phyloP scores from a whole-genome alignment of 2,329 filamentous ascomycete species.

The Aspergillus spinulosporus region DNA sequence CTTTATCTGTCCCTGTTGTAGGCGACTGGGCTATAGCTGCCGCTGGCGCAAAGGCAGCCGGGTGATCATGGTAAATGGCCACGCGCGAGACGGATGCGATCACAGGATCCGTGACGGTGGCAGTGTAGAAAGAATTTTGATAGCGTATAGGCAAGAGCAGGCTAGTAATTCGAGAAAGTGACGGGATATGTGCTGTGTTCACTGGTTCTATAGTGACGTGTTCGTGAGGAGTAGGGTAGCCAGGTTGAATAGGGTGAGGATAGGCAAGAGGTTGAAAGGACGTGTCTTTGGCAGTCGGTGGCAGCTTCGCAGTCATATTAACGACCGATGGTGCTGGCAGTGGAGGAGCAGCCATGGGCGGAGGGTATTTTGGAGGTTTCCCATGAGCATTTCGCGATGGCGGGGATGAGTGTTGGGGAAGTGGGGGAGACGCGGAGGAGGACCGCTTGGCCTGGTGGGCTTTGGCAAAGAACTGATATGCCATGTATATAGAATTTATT shows the following conservation, averaged over 20 bases:
- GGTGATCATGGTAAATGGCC: conserved; percentile 57
- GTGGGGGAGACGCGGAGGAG: conserved; percentile 26
- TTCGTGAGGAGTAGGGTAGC: conserved; percentile 41
- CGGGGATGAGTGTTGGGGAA: conserved; percentile 22
- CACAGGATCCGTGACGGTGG: conserved; percentile 57
- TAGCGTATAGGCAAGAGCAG: conserved; percentile 63
- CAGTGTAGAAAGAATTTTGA: conserved; percentile 60
- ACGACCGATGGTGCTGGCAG: conserved; percentile 23
- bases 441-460: conserved; percentile 28
- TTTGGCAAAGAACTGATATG: conserved; percentile 42
- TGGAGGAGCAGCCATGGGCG: conserved; percentile 30
- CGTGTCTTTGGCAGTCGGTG: conserved; percentile 27
- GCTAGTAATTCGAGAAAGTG: conserved; percentile 58
- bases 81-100: conserved; percentile 57
- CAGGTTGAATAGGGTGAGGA: conserved; percentile 29
- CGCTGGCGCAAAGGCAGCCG: conserved; percentile 29
- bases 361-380: conserved; percentile 34
- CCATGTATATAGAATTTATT: conserved; percentile 25
- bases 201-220: conserved; percentile 57
- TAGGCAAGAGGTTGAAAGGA: conserved; percentile 33
- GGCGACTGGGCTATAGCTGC: conserved; percentile 17
- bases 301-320: conserved; percentile 23
- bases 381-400: conserved; percentile 19
- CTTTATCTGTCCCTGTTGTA: conserved; percentile 40
- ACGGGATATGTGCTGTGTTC: conserved; percentile 54